These are phyloP conservation scores for Athelia sp. DNA, from an alignment of 1,284 basidiomycete species.

Conservation along the genomic window DNA sequence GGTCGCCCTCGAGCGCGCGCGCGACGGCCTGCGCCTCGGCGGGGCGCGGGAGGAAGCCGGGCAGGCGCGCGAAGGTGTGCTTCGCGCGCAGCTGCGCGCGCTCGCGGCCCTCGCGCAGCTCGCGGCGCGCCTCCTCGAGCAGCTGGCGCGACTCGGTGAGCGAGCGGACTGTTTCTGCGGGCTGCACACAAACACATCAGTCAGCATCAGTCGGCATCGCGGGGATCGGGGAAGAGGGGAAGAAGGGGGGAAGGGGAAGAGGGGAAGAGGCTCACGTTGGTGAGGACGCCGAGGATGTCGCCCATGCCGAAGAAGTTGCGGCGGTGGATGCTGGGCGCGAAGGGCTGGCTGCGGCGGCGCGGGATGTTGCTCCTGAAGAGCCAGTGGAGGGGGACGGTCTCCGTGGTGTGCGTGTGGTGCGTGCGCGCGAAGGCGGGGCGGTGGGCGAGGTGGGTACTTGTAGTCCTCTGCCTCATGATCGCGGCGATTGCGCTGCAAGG, in stretches of 20 bases:
- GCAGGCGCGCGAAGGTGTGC: constrained; percentile 73
- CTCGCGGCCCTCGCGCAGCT: constrained; percentile 64
- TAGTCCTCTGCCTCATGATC: background rate
- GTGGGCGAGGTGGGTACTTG: background rate
- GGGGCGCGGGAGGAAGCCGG: constrained; percentile 66
- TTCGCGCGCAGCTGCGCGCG: constrained; percentile 63
- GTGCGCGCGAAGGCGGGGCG: background rate
- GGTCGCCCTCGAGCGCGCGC: constrained; percentile 60
- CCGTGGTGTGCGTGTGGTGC: background rate
- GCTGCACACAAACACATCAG: too few relatives aligned
- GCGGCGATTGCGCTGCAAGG: background rate
- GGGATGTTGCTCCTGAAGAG: constrained; percentile 70
- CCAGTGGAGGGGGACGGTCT: constrained; percentile 42
- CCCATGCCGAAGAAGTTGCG: constrained; percentile 75
- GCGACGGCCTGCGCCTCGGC: constrained; percentile 62
- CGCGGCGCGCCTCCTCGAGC: constrained; percentile 69
- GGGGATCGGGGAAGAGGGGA: too few relatives aligned
- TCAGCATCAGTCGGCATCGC: too few relatives aligned
- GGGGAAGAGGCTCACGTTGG: constrained; percentile 50
- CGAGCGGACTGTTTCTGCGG: constrained; percentile 70
- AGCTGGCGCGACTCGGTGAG: constrained; percentile 71
- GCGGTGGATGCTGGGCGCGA: constrained; percentile 53
- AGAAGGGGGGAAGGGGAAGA: background rate
- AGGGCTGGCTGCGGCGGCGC: constrained; percentile 51
- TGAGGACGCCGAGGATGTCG: constrained; percentile 68